Percentiles rank a stretch among this genome's conserved stretches.
Evolutionary conservation across 345 rosid species (phyloP).

Genomic region (Toxicodendron radicans): DNA sequence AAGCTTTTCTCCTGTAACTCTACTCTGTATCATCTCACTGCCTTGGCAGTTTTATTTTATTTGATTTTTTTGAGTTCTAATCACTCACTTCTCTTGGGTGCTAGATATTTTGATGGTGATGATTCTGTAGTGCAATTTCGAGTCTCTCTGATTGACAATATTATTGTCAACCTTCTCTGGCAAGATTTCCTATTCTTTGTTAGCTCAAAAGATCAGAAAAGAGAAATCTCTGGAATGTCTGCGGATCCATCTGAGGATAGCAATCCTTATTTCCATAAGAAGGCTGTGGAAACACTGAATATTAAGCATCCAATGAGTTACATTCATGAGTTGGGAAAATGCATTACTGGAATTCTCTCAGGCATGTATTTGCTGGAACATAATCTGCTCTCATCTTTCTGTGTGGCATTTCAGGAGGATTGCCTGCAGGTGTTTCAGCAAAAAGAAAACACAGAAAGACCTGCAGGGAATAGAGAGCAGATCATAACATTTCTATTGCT

Average conservation of each 20-base stretch:
- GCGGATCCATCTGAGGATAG: slow-evolving; percentile 28
- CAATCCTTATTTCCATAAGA: slow-evolving; percentile 31
- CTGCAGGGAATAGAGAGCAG: slow-evolving; percentile 37
- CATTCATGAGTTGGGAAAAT: slow-evolving; percentile 74
- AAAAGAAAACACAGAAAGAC: slow-evolving; percentile 40
- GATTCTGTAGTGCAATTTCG: slow-evolving; percentile 51
- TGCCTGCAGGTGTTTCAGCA: slow-evolving; percentile 51
- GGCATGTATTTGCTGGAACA: slow-evolving; percentile 46
- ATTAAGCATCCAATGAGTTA: slow-evolving; percentile 38
- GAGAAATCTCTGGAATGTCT: slow-evolving; percentile 27
- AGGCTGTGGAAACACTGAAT: slow-evolving; percentile 36
- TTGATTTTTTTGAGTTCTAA: slow-evolving; percentile 12
- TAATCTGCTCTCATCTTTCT: slow-evolving; percentile 56
- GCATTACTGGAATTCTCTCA: slow-evolving; percentile 75
- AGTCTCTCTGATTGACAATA: slow-evolving; percentile 51
- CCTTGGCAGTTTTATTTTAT: background rate
- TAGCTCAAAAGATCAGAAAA: slow-evolving; percentile 29
- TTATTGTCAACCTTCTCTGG: slow-evolving; percentile 82
- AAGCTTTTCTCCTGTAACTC: background rate
- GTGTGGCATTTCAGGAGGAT: slow-evolving; percentile 54
- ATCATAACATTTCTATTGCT: slow-evolving; percentile 60
- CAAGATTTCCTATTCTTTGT: slow-evolving; percentile 47
- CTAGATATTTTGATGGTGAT: slow-evolving; percentile 55
- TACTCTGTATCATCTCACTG: slow-evolving; percentile 15
- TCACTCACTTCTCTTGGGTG: slow-evolving; percentile 15